Evolutionary conservation across 805 yeast species (phyloP).

Genomic region (Ogataea neopini): DNA sequence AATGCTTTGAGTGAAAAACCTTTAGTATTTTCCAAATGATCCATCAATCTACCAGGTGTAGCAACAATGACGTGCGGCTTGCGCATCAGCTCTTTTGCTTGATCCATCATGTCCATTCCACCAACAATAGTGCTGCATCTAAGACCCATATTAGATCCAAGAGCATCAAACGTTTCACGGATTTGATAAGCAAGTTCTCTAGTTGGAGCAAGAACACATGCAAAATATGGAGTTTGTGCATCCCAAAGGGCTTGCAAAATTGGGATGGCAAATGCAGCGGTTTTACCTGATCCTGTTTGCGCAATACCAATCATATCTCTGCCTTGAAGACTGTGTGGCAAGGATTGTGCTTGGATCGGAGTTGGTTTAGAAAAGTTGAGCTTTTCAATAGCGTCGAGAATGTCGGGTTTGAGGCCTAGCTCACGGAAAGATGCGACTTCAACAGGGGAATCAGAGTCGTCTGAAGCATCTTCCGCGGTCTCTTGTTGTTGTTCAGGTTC

Average conservation of each 20-base stretch:
- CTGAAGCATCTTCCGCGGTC: conserved; percentile 16
- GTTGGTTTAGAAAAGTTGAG: conserved; percentile 83
- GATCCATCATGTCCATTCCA: conserved; percentile 98
- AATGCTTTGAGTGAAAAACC: conserved; percentile 81
- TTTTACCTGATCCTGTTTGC: conserved; percentile 97
- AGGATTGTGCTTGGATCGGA: conserved; percentile 88
- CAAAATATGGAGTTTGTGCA: conserved; percentile 84
- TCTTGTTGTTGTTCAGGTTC: conserved; percentile 15
- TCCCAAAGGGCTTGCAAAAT: conserved; percentile 89
- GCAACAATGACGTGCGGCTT: conserved; percentile 95
- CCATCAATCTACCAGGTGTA: conserved; percentile 87
- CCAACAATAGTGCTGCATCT: conserved; percentile 89
- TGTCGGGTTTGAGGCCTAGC: conserved; percentile 70
- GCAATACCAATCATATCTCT: conserved; percentile 95
- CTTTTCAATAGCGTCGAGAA: conserved; percentile 74
- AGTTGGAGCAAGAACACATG: conserved; percentile 84
- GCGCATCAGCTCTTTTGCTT: conserved; percentile 88
- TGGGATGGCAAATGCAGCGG: conserved; percentile 98
- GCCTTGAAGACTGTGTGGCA: conserved; percentile 88
- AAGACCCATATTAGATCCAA: conserved; percentile 92
- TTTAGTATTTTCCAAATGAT: conserved; percentile 88
- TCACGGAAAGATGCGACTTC: conserved; percentile 45
- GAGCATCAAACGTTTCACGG: conserved; percentile 91
- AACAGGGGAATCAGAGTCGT: conserved; percentile 11
- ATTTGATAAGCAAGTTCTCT: conserved; percentile 86